These are phyloP conservation scores for Russula abietina DNA, from an alignment of 768 basidiomycete species.

Conservation along the genomic window DNA sequence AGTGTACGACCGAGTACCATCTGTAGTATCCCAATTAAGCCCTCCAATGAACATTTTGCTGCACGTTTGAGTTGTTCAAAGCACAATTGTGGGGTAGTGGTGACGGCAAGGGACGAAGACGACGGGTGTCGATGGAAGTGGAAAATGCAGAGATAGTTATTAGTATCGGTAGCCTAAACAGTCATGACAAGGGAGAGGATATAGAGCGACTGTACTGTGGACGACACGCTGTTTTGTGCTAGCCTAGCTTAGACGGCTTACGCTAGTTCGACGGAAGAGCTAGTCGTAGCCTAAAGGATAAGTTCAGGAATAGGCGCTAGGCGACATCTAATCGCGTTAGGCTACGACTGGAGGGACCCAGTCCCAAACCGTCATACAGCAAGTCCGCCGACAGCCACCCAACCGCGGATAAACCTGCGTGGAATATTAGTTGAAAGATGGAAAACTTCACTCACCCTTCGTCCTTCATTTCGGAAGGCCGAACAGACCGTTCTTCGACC, in stretches of 20 bases:
- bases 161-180: slow-evolving; percentile 68
- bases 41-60: slow-evolving; percentile 99
- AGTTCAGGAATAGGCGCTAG: slow-evolving; percentile 21
- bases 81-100: slow-evolving; percentile 17
- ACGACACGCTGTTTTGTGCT: slow-evolving; percentile 30
- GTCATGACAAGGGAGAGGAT: slow-evolving; percentile 45
- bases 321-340: slow-evolving; percentile 31
- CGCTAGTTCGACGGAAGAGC: slow-evolving; percentile 27
- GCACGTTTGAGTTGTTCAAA: slow-evolving; percentile 28
- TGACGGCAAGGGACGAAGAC: slow-evolving; percentile 14
- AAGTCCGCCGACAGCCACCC: slow-evolving; percentile 21
- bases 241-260: slow-evolving; percentile 55
- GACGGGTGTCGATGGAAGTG: slow-evolving; percentile 28
- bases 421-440: slow-evolving; percentile 26
- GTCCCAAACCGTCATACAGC: slow-evolving; percentile 23
- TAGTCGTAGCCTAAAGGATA: slow-evolving; percentile 26
- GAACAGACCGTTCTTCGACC: slow-evolving; percentile 53
- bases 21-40: slow-evolving; percentile 97
- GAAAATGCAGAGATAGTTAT: slow-evolving; percentile 54
- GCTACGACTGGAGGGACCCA: slow-evolving; percentile 26
- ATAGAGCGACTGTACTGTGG: slow-evolving; percentile 65
- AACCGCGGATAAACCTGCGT: slow-evolving; percentile 17
- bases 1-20: slow-evolving; percentile 60
- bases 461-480: slow-evolving; percentile 89
- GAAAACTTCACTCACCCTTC: slow-evolving; percentile 73